Evolutionary conservation across 805 yeast species (phyloP), one percentile per base, ranked within the genome.

Genomic region (Wickerhamomyces tratensis): DNA sequence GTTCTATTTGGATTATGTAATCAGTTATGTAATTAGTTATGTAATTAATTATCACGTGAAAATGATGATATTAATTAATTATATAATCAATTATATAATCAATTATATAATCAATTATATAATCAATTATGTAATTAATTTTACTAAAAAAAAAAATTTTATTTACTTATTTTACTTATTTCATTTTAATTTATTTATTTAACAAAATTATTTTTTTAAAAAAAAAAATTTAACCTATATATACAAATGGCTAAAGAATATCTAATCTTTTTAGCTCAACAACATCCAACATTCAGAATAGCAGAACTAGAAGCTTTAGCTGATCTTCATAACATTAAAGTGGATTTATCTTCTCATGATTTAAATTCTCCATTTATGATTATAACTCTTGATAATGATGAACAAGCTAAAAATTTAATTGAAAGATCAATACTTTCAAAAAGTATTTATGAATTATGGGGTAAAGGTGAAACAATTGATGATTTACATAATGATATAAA

Each of bases 281-380:
- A 81, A 36, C 88, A 87, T 56, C 78, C 82, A 40, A 72, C 75
- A 45, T 91, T 91, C 62, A 70, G 98, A 39, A 63, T 63, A 34
- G 86, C 95, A 0, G 98, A 91, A 62, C 63, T 93, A 33, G 87
- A 83, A 51, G 82, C 97, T 0, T 63, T 93, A 38, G 97, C 97
- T 0, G 79, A 76, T 33, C 61, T 84, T 41, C 63, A 74, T 48
- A 63, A 63, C 14, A 64, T 93, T 4, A 41, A 62, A 11, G 49
- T 84, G 7, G 89, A 86, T 56, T 64, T 87, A 40, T 60, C 76
- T 13, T 54, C 57, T 7, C 86, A 86, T 56, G 67, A 68, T 43
- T 79, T 72, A 37, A 61, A 65, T 4, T 69, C 64, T 10, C 98
- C 98, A 5, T 89, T 87, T 54, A 55, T 89, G 46, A 64, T 77